Base-by-base conservation (phyloP, 441 rosid species). In the Flueggea neowawraea region DNA sequence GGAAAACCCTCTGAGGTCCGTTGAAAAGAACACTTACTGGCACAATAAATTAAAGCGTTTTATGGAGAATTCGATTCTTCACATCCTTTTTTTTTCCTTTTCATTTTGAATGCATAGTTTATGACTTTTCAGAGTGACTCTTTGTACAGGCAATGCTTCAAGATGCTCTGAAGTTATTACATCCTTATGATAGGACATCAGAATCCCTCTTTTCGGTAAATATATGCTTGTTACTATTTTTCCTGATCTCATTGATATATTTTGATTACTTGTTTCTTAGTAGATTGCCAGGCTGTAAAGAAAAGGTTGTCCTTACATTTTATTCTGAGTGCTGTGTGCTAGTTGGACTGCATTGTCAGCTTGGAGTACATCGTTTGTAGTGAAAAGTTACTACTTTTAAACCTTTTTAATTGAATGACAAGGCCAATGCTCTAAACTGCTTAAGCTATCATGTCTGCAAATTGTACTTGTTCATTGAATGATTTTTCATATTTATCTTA, bases 111-210 rank as follows among this genome's bases (percentile, higher is more conserved):
- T 54, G 60, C 16, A 54, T 48, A 0, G 31, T 64, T 76, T 33
- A 39, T 72, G 48, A 57, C 54, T 70, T 75, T 64, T 67, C 78
- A 82, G 88, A 75, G 72, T 54, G 88, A 82, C 56, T 58, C 75
- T 69, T 60, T 63, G 48, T 69, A 70, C 86, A 78, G 73, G 73
- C 70, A 60, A 54, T 75, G 6, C 70, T 75, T 64, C 92, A 89
- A 75, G 95, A 87, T 76, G 76, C 73, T 76, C 72, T 76, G 16
- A 86, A 86, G 75, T 71, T 72, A 49, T 69, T 90, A 75, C 95
- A 72, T 75, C 95, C 96, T 15, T 95, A 90, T 77, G 91, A 88
- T 82, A 87, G 83, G 75, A 73, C 93, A 63, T 88, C 99, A 16
- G 96, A 95, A 79, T 77, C 75, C 67, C 84, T 92, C 57, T 88